Base-by-base conservation (phyloP, 768 basidiomycete genomes). In the Hericium erinaceus region DNA sequence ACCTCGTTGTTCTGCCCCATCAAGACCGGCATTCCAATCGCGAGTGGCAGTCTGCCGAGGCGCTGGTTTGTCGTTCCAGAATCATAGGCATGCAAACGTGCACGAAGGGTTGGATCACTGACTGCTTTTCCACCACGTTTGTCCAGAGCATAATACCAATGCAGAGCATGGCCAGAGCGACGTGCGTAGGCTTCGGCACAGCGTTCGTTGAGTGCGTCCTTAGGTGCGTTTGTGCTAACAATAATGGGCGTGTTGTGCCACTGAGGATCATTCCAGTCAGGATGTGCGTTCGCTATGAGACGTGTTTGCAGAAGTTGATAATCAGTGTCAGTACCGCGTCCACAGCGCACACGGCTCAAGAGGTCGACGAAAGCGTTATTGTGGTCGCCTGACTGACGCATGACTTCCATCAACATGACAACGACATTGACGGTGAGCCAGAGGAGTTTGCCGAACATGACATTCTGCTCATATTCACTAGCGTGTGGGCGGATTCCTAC, bases 1-100 rank as follows among this genome's bases (percentile, higher is more conserved):
- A 77, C 67, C 49, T 76, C 74, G 57, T 66, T 74, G 52, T 76
- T 77, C 16, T 71, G 65, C 0, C 64, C 55, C 0, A 77, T 58
- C 49, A 75, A 65, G 0, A 77, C 71, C 0, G 73, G 74, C 74
- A 77, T 76, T 0, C 74, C 75, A 2, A 70, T 63, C 0, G 68
- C 70, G 0, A 78, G 49, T 0, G 73, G 75, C 1, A 76, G 54
- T 12, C 60, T 58, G 0, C 72, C 70, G 0, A 74, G 61, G 0
- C 69, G 51, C 15, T 72, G 69, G 1, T 66, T 63, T 8, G 72
- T 74, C 11, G 55, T 24, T 1, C 71, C 70, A 0, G 70, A 70
- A 53, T 68, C 67, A 0, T 71, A 9, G 0, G 26, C 10, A 16
- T 58, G 46, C 0, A 58, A 61, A n/a, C n/a, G 12, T 52, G 6